Evolutionary conservation across 345 rosid genomes (phyloP).

Genomic region (Noccaea bulbosa): DNA sequence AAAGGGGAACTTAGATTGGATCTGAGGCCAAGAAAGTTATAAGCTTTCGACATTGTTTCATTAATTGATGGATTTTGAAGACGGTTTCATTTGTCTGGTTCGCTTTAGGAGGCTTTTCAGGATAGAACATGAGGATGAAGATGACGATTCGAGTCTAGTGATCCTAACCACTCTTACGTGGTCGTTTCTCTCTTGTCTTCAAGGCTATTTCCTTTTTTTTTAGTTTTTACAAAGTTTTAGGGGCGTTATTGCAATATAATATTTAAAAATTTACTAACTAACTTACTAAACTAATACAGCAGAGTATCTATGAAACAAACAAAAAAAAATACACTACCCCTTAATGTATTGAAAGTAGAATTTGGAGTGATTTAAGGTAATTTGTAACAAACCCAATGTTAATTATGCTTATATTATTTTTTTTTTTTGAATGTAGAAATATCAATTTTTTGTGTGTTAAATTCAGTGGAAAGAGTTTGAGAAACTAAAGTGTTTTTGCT

Average conservation of each 20-base stretch:
- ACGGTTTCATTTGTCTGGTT: conserved; percentile 9
- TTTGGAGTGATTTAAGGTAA: too few species aligned
- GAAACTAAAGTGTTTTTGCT: too few species aligned
- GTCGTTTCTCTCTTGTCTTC: conserved; percentile 8
- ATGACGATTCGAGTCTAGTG: conserved; percentile 37
- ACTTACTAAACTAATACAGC: too few species aligned
- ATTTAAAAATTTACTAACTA: too few species aligned
- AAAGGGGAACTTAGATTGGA: conserved; percentile 33
- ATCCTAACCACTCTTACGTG: conserved; percentile 37
- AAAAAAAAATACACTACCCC: too few species aligned
- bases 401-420: too few species aligned
- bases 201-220: not conserved
- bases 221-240: conserved; percentile 20
- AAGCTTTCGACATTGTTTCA: conserved; percentile 46
- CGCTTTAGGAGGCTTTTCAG: not conserved
- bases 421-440: too few species aligned
- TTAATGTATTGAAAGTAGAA: too few species aligned
- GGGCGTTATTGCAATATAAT: not conserved
- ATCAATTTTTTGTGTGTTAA: too few species aligned
- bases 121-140: conserved; percentile 20
- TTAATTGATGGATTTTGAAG: conserved; percentile 1
- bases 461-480: too few species aligned
- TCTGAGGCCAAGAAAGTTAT: conserved; percentile 40
- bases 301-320: too few species aligned
- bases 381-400: too few species aligned